These are phyloP conservation scores for Pistacia integerrima DNA, from an alignment of 345 rosid genomes.

Conservation along the genomic window DNA sequence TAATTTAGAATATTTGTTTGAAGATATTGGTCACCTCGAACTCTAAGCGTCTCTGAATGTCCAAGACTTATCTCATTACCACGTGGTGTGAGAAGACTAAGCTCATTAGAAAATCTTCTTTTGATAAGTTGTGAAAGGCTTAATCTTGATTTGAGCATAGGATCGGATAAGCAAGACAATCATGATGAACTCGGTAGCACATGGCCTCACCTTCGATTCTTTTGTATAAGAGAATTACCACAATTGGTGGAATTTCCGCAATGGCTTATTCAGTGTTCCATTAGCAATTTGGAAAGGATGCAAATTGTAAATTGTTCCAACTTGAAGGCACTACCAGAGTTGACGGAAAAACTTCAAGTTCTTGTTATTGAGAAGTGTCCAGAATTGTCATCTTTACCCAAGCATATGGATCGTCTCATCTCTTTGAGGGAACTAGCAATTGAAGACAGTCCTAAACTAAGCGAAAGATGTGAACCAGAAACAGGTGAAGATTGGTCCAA, in stretches of 20 bases:
- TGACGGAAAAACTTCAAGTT: too few relatives aligned
- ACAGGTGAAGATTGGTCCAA: not conserved
- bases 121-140: constrained; percentile 26
- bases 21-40: constrained; percentile 1
- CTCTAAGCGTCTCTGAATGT: not conserved
- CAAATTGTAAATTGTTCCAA: too few relatives aligned
- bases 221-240: constrained; percentile 18
- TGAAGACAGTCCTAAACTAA: constrained; percentile 10
- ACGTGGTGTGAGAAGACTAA: constrained; percentile 7
- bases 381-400: too few relatives aligned
- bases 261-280: constrained; percentile 28
- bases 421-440: constrained; percentile 25
- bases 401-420: too few relatives aligned
- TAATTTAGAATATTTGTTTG: constrained; percentile 23
- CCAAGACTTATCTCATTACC: constrained; percentile 25
- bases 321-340: too few relatives aligned
- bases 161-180: not conserved
- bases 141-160: constrained; percentile 4
- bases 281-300: not conserved
- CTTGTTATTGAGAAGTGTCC: too few relatives aligned
- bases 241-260: constrained; percentile 23
- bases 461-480: constrained; percentile 9
- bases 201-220: constrained; percentile 12
- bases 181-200: not conserved
- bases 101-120: constrained; percentile 21